Conservation (phyloP, 108 stramenopile genomes). For the Nitzschia sp. region DNA sequence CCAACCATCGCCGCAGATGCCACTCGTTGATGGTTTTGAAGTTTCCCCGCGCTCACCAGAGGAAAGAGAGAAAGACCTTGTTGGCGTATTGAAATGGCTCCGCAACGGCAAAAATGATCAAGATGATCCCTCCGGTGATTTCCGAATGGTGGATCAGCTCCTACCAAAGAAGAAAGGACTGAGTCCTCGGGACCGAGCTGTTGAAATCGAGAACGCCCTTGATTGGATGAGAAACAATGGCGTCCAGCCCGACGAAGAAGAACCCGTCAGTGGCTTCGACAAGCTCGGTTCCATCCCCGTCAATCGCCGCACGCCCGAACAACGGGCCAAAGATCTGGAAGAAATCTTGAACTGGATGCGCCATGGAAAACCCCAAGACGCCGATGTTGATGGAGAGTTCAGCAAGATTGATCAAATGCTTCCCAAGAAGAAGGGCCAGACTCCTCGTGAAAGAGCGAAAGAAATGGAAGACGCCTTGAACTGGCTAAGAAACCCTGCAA, state of each 20-base stretch:
- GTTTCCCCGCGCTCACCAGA: slow-evolving; percentile 14
- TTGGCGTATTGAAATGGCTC: slow-evolving; percentile 34
- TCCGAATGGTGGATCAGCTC: slow-evolving; percentile 1
- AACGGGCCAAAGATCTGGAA: slow-evolving; percentile 17
- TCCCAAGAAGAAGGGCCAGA: slow-evolving; percentile 11
- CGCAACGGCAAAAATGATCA: slow-evolving; percentile 28
- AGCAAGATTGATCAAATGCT: slow-evolving; percentile 19
- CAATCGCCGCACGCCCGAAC: slow-evolving; percentile 16
- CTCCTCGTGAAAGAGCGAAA: not conserved
- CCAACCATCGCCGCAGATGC: not conserved
- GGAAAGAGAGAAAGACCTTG: slow-evolving; percentile 25
- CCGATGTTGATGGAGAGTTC: slow-evolving; percentile 33
- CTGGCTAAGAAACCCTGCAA: slow-evolving; percentile 20
- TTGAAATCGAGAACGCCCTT: slow-evolving; percentile 32
- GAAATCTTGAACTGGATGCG: slow-evolving; percentile 29
- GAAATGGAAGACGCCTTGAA: slow-evolving; percentile 34
- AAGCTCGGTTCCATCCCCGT: not conserved
- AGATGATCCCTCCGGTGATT: slow-evolving; percentile 19
- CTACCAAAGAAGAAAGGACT: slow-evolving; percentile 26
- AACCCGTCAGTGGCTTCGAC: slow-evolving; percentile 3
- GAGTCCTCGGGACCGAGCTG: slow-evolving; percentile 23
- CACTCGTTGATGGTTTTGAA: not conserved
- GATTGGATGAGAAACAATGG: slow-evolving; percentile 28
- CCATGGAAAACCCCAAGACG: slow-evolving; percentile 12
- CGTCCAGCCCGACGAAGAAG: not conserved